These are phyloP conservation scores for Drechslera avenae DNA, from an alignment of 2,329 filamentous ascomycete species.

Conservation along the genomic window DNA sequence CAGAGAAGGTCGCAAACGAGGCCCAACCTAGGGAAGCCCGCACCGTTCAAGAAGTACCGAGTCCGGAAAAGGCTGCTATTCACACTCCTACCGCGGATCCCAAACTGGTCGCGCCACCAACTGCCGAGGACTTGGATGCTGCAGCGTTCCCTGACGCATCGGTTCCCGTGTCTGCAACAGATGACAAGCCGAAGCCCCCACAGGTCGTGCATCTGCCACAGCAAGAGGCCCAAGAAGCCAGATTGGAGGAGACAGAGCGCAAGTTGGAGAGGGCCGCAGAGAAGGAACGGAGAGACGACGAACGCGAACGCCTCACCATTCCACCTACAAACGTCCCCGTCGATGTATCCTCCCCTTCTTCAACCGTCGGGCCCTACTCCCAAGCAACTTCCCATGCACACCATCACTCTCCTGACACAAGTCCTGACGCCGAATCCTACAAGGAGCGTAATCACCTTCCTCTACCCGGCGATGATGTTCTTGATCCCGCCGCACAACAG, in stretches of 20 bases:
- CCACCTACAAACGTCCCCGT: conserved; percentile 28
- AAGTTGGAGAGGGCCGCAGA: conserved; percentile 46
- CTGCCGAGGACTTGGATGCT: conserved; percentile 37
- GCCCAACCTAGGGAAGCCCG: conserved; percentile 9
- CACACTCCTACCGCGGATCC: conserved; percentile 33
- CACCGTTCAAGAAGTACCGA: conserved; percentile 19
- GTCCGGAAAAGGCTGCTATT: conserved; percentile 4
- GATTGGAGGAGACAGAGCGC: conserved; percentile 49
- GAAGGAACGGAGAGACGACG: conserved; percentile 48
- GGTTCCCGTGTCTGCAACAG: neutral
- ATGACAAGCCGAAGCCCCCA: conserved; percentile 30
- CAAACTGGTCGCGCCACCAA: conserved; percentile 33
- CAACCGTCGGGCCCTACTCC: conserved; percentile 71
- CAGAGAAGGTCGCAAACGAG: conserved; percentile 24
- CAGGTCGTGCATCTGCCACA: conserved; percentile 56
- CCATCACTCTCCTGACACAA: conserved; percentile 73
- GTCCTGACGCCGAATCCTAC: conserved; percentile 67
- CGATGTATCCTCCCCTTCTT: conserved; percentile 60
- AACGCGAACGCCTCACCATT: conserved; percentile 40
- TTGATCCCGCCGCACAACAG: conserved; percentile 46
- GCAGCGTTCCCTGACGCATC: conserved; percentile 4
- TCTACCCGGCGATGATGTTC: conserved; percentile 37
- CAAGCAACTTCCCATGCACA: conserved; percentile 73
- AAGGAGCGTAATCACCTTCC: conserved; percentile 41
- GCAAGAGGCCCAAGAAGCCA: conserved; percentile 57